phyloP scores from a whole-genome alignment of 1,139 yeast species.

The Tardiomyces blankii region DNA sequence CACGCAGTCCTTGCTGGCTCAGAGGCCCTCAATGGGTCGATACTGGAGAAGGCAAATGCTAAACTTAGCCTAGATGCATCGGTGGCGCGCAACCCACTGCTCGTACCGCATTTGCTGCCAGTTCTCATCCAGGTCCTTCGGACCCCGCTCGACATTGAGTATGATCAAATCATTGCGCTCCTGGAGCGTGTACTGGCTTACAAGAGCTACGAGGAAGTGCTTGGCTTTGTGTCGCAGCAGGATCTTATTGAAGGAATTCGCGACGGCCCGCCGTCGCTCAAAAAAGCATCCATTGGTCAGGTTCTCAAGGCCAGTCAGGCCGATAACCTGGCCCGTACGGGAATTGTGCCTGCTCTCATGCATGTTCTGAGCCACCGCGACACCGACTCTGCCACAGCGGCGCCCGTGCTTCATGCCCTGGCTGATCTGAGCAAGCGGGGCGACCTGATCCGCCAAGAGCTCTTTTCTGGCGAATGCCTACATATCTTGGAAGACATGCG shows the following conservation, averaged over 20 bases:
- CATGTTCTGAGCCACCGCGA: slow-evolving; percentile 6
- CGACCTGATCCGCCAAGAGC: slow-evolving; percentile 14
- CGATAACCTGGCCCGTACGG: slow-evolving; percentile 14
- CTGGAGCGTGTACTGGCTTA: slow-evolving; percentile 12
- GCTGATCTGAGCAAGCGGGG: slow-evolving; percentile 11
- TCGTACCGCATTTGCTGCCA: slow-evolving; percentile 9
- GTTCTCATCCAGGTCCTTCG: slow-evolving; percentile 10
- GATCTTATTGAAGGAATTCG: slow-evolving; percentile 13
- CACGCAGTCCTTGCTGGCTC: slow-evolving; percentile 1
- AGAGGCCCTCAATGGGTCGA: slow-evolving; percentile 5
- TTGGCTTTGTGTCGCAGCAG: slow-evolving; percentile 9
- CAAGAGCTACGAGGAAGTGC: slow-evolving; percentile 10
- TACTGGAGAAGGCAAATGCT: slow-evolving; percentile 9
- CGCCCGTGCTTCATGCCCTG: slow-evolving; percentile 7
- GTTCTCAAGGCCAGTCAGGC: slow-evolving; percentile 13
- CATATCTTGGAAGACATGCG: slow-evolving; percentile 6
- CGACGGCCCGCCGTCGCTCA: slow-evolving; percentile 12
- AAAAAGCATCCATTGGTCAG: slow-evolving; percentile 11
- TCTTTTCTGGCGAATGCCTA: slow-evolving; percentile 13
- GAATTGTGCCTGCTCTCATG: slow-evolving; percentile 11
- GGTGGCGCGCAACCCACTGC: slow-evolving; percentile 6
- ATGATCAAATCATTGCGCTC: slow-evolving; percentile 11
- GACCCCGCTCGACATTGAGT: slow-evolving; percentile 7
- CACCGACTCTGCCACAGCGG: slow-evolving; percentile 3
- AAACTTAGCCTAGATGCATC: slow-evolving; percentile 11